Conservation (phyloP, 202 grass and related monocot genomes). For the Panicum virgatum region DNA sequence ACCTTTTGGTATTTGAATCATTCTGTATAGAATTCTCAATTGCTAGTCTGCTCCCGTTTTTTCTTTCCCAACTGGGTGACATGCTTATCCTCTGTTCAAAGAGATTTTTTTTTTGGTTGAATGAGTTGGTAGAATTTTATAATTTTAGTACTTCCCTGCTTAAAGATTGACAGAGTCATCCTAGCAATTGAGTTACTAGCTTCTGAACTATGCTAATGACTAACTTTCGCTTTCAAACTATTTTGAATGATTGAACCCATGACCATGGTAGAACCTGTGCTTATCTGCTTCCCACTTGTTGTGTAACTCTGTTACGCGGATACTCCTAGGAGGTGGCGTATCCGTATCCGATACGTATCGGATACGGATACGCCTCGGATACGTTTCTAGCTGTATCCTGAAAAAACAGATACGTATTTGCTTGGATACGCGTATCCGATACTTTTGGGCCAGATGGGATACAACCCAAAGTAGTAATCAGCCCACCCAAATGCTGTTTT, state of each 20-base stretch:
- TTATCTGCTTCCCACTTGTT: slow-evolving; percentile 1
- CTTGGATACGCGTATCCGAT: no score
- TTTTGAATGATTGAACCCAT: not conserved
- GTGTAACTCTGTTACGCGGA: no score
- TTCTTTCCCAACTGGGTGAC: not conserved
- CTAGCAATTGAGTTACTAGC: not conserved
- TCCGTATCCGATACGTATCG: no score
- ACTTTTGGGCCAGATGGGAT: no score
- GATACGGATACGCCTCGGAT: no score
- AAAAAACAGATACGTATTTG: no score
- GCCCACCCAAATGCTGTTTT: no score
- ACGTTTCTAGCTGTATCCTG: no score
- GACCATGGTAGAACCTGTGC: not conserved
- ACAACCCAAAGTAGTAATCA: no score
- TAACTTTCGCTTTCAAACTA: not conserved
- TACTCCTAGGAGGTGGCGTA: no score
- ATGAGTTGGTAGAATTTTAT: not conserved
- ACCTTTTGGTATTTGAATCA: not conserved
- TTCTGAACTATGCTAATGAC: not conserved
- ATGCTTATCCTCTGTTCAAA: not conserved
- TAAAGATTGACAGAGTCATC: not conserved
- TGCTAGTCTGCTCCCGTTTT: not conserved
- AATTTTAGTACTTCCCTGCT: slow-evolving; percentile 1
- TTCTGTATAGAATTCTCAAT: slow-evolving; percentile 8
- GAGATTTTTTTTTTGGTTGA: not conserved